Evolutionary conservation across 805 yeast genomes (phyloP).

Genomic region (Yamadazyma sp.): DNA sequence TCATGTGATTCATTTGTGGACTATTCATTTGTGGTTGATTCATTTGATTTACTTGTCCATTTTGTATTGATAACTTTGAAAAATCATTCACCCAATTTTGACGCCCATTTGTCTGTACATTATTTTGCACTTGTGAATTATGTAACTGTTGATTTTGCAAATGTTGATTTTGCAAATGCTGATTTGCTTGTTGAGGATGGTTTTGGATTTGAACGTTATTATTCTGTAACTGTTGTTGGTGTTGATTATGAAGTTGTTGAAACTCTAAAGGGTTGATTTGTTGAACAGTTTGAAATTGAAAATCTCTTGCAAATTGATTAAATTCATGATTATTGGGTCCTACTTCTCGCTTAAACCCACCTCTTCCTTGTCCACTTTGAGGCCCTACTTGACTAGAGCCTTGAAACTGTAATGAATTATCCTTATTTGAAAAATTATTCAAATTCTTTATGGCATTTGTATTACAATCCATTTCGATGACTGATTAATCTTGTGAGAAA

Average conservation of each 20-base stretch:
- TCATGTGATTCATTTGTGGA: neutral
- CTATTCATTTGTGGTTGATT: neutral
- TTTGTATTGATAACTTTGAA: constrained; percentile 3
- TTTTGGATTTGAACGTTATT: constrained; percentile 8
- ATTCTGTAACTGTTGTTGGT: constrained; percentile 7
- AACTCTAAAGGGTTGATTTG: too few species aligned
- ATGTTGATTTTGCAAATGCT: constrained; percentile 7
- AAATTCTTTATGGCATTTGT: constrained; percentile 43
- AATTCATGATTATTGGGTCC: constrained; percentile 41
- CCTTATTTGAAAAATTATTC: constrained; percentile 38
- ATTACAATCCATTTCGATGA: constrained; percentile 47
- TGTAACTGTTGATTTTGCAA: constrained; percentile 3
- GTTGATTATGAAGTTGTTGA: constrained; percentile 4
- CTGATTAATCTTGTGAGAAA: too few species aligned
- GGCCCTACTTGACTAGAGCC: neutral
- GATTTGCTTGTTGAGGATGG: constrained; percentile 3
- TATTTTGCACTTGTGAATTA: too few species aligned
- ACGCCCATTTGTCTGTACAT: neutral
- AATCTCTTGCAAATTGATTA: constrained; percentile 32
- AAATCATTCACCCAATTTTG: constrained; percentile 6
- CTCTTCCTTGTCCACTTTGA: constrained; percentile 20
- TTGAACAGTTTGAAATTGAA: too few species aligned
- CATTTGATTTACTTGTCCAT: neutral
- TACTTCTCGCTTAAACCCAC: too few species aligned
- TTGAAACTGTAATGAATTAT: constrained; percentile 33